phyloP scores from a whole-genome alignment of 495 filamentous ascomycete genomes.

The Pyronema domesticum region DNA sequence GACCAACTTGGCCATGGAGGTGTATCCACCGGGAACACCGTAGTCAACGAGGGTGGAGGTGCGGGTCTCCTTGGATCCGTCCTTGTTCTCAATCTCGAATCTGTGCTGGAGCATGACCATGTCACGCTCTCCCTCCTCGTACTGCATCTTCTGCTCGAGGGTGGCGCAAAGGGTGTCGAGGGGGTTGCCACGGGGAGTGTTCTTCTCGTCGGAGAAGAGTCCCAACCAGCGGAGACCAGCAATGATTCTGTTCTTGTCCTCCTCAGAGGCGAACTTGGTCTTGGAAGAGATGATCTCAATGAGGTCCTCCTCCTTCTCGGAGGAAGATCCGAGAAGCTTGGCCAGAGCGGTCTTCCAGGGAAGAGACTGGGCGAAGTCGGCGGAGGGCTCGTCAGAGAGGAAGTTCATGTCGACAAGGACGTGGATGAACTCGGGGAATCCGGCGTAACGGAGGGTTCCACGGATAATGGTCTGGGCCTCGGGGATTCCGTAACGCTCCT shows the following conservation, averaged over 20 bases:
- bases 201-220: conserved; percentile 59
- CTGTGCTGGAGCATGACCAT: conserved; percentile 82
- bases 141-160: conserved; percentile 85
- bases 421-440: conserved; percentile 76
- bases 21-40: conserved; percentile 62
- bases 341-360: conserved; percentile 69
- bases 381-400: conserved; percentile 46
- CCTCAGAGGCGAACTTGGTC: conserved; percentile 47
- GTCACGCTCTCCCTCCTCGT: conserved; percentile 65
- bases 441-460: conserved; percentile 67
- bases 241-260: conserved; percentile 62
- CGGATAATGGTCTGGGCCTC: conserved; percentile 56
- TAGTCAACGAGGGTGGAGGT: conserved; percentile 76
- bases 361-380: conserved; percentile 34
- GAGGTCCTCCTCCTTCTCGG: conserved; percentile 46
- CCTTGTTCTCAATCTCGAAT: conserved; percentile 72
- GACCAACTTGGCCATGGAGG: conserved; percentile 75
- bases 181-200: conserved; percentile 58
- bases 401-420: conserved; percentile 74
- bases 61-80: conserved; percentile 53
- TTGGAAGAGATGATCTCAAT: conserved; percentile 55
- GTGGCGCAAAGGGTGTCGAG: conserved; percentile 80
- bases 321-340: conserved; percentile 50
- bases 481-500: conserved; percentile 77
- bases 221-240: conserved; percentile 71